A percentile compares a stretch with the other conserved stretches of the same genome.
Evolutionary conservation across 345 rosid genomes (phyloP).

Genomic region (Turnera subulata): DNA sequence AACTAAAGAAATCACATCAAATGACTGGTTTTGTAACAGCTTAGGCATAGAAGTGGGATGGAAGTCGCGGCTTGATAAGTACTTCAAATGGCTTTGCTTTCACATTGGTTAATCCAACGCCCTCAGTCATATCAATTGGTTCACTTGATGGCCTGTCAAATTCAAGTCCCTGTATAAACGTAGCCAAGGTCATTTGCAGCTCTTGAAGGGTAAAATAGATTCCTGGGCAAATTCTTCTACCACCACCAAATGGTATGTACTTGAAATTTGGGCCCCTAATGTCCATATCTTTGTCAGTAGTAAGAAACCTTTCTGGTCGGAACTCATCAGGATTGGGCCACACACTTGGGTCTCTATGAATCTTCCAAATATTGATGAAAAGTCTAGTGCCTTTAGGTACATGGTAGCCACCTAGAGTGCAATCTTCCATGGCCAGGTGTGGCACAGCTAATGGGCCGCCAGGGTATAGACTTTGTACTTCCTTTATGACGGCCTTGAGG

Average conservation of each 20-base stretch:
- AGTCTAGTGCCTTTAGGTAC: no score
- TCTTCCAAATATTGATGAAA: no score
- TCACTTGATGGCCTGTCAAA: background rate
- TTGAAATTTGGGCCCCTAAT: no score
- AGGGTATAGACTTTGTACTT: conserved; percentile 22
- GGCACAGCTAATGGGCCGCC: background rate
- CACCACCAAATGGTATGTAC: no score
- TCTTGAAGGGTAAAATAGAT: conserved; percentile 3
- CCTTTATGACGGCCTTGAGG: conserved; percentile 24
- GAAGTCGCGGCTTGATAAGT: conserved; percentile 20
- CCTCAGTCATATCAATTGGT: conserved; percentile 24
- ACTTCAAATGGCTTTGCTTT: conserved; percentile 21
- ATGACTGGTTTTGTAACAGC: no score
- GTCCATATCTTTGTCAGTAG: no score
- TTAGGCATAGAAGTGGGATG: background rate
- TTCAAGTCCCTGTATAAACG: conserved; percentile 1
- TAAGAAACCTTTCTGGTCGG: no score
- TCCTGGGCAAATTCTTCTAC: no score
- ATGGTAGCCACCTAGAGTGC: conserved; percentile 9
- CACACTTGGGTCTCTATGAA: no score
- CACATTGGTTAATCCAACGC: conserved; percentile 5
- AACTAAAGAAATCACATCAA: no score
- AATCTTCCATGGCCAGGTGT: conserved; percentile 6
- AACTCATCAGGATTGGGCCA: no score
- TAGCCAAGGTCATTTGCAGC: conserved; percentile 4